These are phyloP conservation scores for Fusarium sp. DNA, from an alignment of 2,329 filamentous ascomycete species.

Conservation along the genomic window DNA sequence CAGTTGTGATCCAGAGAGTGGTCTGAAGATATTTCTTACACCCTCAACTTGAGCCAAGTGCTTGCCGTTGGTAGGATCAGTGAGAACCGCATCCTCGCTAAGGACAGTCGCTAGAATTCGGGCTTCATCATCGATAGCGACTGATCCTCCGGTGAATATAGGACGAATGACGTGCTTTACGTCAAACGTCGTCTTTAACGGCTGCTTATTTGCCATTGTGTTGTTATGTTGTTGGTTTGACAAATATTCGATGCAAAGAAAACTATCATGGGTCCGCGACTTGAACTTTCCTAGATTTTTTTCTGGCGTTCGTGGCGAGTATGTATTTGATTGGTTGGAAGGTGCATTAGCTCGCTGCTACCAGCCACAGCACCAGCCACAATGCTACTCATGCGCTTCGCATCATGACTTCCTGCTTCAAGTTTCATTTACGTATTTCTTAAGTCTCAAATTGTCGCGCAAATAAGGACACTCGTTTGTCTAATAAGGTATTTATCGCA, in stretches of 20 bases:
- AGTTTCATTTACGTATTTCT: constrained; percentile 7
- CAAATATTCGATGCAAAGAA: constrained; percentile 38
- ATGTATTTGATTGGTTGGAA: constrained; percentile 26
- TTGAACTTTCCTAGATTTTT: constrained; percentile 42
- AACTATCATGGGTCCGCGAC: constrained; percentile 38
- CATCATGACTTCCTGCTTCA: constrained; percentile 31
- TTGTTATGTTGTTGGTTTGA: constrained; percentile 28
- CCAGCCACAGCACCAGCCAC: constrained; percentile 24
- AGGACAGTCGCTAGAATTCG: constrained; percentile 87
- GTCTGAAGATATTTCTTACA: constrained; percentile 59
- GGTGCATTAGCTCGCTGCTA: constrained; percentile 15
- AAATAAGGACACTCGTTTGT: not conserved
- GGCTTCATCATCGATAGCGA: constrained; percentile 84
- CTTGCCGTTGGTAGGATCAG: constrained; percentile 83
- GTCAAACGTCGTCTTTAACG: constrained; percentile 90
- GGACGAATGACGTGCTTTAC: constrained; percentile 85
- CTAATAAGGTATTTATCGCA: not conserved
- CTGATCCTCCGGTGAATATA: constrained; percentile 91
- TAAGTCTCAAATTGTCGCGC: not conserved
- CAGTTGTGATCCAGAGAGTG: constrained; percentile 21
- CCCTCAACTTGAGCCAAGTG: constrained; percentile 90
- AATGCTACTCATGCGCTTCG: not conserved
- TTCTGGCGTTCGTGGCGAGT: constrained; percentile 25
- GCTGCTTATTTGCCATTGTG: constrained; percentile 69
- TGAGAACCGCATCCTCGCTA: constrained; percentile 91